These are phyloP conservation scores for Hortiboletus campestris DNA, from an alignment of 768 basidiomycete species.

Conservation along the genomic window DNA sequence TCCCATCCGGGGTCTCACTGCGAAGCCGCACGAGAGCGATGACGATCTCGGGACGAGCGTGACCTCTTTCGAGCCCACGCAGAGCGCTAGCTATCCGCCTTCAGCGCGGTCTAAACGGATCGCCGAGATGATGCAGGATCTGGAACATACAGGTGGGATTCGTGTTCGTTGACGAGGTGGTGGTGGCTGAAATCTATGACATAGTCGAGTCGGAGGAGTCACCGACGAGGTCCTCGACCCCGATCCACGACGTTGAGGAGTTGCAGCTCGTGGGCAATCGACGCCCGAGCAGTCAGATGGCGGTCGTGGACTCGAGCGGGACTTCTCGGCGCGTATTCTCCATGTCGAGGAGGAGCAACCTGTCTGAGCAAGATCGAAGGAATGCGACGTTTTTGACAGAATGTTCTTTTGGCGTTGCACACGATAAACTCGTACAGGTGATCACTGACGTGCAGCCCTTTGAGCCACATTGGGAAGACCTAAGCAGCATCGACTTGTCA, in stretches of 20 bases:
- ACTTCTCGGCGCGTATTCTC: slow-evolving; percentile 45
- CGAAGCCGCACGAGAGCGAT: slow-evolving; percentile 37
- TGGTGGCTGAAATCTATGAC: not conserved
- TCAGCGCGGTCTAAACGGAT: slow-evolving; percentile 80
- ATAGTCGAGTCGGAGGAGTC: slow-evolving; percentile 44
- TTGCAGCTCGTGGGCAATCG: slow-evolving; percentile 47
- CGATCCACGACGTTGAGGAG: slow-evolving; percentile 44
- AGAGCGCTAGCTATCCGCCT: slow-evolving; percentile 38
- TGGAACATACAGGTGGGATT: slow-evolving; percentile 66
- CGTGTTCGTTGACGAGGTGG: slow-evolving; percentile 9
- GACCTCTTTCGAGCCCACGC: slow-evolving; percentile 17
- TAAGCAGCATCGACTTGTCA: slow-evolving; percentile 70
- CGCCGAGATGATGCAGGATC: slow-evolving; percentile 70
- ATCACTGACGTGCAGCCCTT: slow-evolving; percentile 95
- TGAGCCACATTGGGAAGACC: slow-evolving; percentile 90
- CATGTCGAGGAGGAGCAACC: slow-evolving; percentile 40
- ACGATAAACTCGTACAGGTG: slow-evolving; percentile 84
- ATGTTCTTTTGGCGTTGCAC: slow-evolving; percentile 94
- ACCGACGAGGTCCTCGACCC: slow-evolving; percentile 53
- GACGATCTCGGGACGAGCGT: slow-evolving; percentile 31
- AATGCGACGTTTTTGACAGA: slow-evolving; percentile 86
- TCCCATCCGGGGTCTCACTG: slow-evolving; percentile 68
- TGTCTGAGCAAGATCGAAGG: slow-evolving; percentile 32
- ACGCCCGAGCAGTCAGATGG: slow-evolving; percentile 36
- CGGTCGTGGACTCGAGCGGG: slow-evolving; percentile 17